Percentiles rank a stretch among this genome's conserved stretches.
These are phyloP conservation scores for Phylloporus sp. DNA, from an alignment of 768 basidiomycete genomes.

Conservation along the genomic window DNA sequence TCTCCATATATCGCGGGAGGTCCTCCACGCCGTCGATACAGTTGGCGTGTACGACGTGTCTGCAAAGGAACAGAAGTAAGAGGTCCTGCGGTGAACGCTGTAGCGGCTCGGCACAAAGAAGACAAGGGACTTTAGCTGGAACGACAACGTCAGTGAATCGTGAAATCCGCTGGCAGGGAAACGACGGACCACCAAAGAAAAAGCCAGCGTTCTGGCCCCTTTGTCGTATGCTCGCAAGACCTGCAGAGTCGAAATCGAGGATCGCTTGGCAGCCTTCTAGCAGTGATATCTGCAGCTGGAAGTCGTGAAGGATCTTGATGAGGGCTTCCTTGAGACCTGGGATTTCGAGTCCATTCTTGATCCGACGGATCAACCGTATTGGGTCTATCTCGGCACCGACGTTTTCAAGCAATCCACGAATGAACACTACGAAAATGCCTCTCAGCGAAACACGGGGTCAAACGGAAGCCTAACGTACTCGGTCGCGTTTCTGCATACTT, in stretches of 20 bases:
- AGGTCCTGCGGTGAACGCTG: constrained; percentile 55
- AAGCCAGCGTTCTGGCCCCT: constrained; percentile 77
- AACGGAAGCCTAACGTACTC: constrained; percentile 38
- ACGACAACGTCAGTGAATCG: neutral
- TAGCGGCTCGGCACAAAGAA: constrained; percentile 57
- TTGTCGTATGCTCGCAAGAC: constrained; percentile 64
- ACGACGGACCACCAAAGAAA: constrained; percentile 60
- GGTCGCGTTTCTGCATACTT: constrained; percentile 93
- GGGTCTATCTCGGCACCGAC: constrained; percentile 96
- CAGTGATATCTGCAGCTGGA: constrained; percentile 88
- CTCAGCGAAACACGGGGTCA: neutral
- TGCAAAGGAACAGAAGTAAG: constrained; percentile 77
- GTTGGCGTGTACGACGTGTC: constrained; percentile 78
- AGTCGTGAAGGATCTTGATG: constrained; percentile 96
- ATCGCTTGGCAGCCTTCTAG: constrained; percentile 91
- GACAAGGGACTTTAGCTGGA: constrained; percentile 60
- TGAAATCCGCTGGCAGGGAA: neutral
- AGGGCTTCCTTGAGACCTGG: constrained; percentile 90
- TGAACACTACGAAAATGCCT: constrained; percentile 58
- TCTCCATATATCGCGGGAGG: constrained; percentile 58
- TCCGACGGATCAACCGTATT: constrained; percentile 87
- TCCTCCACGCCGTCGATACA: constrained; percentile 67
- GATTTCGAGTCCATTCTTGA: constrained; percentile 94
- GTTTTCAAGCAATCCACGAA: constrained; percentile 90
- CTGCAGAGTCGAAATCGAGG: constrained; percentile 74